phyloP scores from a whole-genome alignment of 2,329 filamentous ascomycete genomes.

The Didymella sp. region DNA sequence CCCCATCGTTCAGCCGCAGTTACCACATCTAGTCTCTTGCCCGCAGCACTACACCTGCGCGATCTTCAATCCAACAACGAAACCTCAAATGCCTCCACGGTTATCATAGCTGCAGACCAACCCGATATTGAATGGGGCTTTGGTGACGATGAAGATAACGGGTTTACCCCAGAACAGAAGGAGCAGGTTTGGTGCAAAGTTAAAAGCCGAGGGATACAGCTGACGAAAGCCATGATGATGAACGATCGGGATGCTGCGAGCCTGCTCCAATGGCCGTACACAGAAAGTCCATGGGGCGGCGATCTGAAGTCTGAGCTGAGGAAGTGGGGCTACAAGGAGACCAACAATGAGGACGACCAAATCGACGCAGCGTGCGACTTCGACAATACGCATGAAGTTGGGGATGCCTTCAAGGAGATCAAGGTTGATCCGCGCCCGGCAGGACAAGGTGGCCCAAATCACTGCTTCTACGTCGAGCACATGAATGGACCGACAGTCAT shows the following conservation, averaged over 20 bases:
- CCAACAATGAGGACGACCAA: background rate
- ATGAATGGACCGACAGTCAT: constrained; percentile 7
- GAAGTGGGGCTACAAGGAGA: constrained; percentile 22
- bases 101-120: background rate
- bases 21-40: background rate
- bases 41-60: background rate
- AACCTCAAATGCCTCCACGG: background rate
- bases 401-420: constrained; percentile 12
- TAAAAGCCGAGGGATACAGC: constrained; percentile 11
- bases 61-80: background rate
- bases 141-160: background rate
- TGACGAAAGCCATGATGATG: constrained; percentile 23
- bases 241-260: constrained; percentile 13
- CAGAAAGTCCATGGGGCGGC: constrained; percentile 18
- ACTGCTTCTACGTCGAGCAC: constrained; percentile 21
- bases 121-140: background rate
- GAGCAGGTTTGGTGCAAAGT: constrained; percentile 45
- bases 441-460: constrained; percentile 14
- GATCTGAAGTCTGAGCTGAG: constrained; percentile 15
- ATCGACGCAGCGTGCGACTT: constrained; percentile 17
- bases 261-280: constrained; percentile 13
- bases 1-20: background rate
- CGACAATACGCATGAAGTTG: constrained; percentile 7
- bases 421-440: constrained; percentile 9
- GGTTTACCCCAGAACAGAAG: background rate